A percentile compares a stretch with the other conserved stretches of the same genome.
Evolutionary conservation across 257 asterid genomes (phyloP).

Genomic region (Capsicum chinense): DNA sequence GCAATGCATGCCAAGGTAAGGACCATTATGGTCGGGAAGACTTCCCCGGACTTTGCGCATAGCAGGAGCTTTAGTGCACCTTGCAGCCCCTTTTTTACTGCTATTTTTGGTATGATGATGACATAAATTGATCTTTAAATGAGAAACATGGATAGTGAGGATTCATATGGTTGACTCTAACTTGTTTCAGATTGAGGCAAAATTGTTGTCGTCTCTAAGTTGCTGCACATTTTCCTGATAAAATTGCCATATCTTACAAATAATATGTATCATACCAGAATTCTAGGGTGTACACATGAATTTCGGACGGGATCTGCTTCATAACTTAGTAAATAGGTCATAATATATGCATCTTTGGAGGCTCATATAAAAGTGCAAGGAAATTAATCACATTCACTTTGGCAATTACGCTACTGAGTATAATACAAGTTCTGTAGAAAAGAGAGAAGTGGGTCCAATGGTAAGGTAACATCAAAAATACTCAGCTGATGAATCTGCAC

Average conservation of each 20-base stretch:
- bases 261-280: neutral
- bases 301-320: neutral
- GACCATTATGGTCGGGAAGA: too few relatives aligned
- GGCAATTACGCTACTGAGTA: neutral
- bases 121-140: neutral
- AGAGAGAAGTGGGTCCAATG: neutral
- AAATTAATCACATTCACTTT: neutral
- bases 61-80: too few relatives aligned
- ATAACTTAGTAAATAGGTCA: neutral
- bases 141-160: neutral
- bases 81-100: too few relatives aligned
- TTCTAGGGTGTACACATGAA: neutral
- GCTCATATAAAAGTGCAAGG: neutral
- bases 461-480: conserved; percentile 4
- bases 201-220: conserved; percentile 1
- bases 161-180: neutral
- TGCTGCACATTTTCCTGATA: neutral
- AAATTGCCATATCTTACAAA: neutral
- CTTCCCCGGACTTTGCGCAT: too few relatives aligned
- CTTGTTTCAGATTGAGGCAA: neutral
- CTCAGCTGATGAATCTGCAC: neutral
- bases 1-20: too few relatives aligned
- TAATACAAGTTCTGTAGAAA: neutral
- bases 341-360: conserved; percentile 1
- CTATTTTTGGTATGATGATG: neutral